phyloP scores from a whole-genome alignment of 805 yeast species.

The Pichia gijzeniarum region DNA sequence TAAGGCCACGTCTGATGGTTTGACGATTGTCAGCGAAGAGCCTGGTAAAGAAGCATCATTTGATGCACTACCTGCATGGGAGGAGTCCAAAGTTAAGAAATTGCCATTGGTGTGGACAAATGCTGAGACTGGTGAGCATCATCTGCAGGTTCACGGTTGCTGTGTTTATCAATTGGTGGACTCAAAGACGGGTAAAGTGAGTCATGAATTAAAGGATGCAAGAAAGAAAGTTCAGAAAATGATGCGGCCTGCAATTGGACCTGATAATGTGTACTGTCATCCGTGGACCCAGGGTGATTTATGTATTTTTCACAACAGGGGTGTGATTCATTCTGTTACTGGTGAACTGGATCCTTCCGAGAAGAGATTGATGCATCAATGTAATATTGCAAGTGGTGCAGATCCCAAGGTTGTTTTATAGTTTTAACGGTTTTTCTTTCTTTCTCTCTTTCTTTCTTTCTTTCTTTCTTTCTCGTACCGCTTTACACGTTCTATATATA shows the following conservation, averaged over 20 bases:
- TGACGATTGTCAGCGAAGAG: constrained; percentile 71
- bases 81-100: constrained; percentile 64
- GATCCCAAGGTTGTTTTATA: constrained; percentile 43
- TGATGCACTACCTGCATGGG: constrained; percentile 78
- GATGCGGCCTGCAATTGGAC: constrained; percentile 83
- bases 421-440: no score
- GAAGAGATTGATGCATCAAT: constrained; percentile 85
- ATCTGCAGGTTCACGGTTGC: constrained; percentile 83
- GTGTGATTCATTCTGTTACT: constrained; percentile 88
- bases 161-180: constrained; percentile 62
- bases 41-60: constrained; percentile 58
- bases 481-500: neutral
- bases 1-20: constrained; percentile 77
- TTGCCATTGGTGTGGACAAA: constrained; percentile 91
- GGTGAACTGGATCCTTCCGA: constrained; percentile 80
- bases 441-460: no score
- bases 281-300: constrained; percentile 80
- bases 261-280: constrained; percentile 70
- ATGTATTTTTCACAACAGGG: constrained; percentile 81
- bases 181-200: constrained; percentile 50
- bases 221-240: constrained; percentile 63
- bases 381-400: constrained; percentile 78
- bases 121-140: constrained; percentile 77
- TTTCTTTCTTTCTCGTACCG: neutral
- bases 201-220: constrained; percentile 62